Conservation (phyloP, 306 rosid species). For the Pterocarpus macrocarpus region DNA sequence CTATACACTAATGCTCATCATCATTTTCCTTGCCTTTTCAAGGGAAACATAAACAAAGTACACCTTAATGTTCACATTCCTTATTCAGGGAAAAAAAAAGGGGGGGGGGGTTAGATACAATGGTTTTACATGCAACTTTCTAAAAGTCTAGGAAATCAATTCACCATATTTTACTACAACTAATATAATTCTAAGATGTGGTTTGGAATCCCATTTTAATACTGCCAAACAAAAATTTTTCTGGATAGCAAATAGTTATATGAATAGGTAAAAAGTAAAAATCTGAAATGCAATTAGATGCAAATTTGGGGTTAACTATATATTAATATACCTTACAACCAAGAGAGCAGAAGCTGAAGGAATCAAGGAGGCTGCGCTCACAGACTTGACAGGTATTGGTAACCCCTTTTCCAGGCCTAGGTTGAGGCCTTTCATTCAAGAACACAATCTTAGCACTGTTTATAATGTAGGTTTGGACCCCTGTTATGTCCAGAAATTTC, state of each 20-base stretch:
- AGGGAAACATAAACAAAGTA: constrained; percentile 29
- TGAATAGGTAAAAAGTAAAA: too few species aligned
- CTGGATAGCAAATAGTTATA: background rate
- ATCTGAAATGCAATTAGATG: background rate
- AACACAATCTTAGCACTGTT: constrained; percentile 83
- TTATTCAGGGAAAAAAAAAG: constrained; percentile 40
- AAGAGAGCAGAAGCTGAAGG: constrained; percentile 79
- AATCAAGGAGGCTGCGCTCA: constrained; percentile 77
- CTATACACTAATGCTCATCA: constrained; percentile 34
- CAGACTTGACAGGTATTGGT: constrained; percentile 78
- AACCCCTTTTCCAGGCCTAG: constrained; percentile 76
- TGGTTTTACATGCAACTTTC: constrained; percentile 38
- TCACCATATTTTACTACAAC: constrained; percentile 11
- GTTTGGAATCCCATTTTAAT: background rate
- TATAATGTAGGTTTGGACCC: constrained; percentile 73
- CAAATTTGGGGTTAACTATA: background rate
- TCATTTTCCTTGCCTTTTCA: constrained; percentile 44
- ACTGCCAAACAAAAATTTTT: background rate
- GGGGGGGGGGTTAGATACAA: constrained; percentile 27
- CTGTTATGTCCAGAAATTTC: constrained; percentile 76
- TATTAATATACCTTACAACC: constrained; percentile 68
- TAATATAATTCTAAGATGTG: constrained; percentile 33
- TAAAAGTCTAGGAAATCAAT: constrained; percentile 9
- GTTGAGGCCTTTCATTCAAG: constrained; percentile 81
- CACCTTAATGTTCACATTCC: constrained; percentile 37